Evolutionary conservation across 2,329 filamentous ascomycete species (phyloP), one percentile per base, ranked within the genome.

Genomic region (Bisporella sp.): DNA sequence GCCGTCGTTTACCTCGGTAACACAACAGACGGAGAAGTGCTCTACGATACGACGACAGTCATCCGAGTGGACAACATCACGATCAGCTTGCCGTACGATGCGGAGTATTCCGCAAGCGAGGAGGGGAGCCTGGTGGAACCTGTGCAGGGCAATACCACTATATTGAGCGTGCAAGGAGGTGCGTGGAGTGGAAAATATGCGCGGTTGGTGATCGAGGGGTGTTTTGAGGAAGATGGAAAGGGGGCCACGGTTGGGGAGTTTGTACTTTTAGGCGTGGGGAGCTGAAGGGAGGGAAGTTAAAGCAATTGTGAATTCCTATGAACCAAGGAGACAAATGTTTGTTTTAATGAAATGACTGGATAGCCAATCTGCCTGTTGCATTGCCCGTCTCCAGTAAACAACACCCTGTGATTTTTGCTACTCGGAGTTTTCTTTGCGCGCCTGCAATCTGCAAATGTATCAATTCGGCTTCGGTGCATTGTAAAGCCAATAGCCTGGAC

Each of bases 191-290:
- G 59, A 6, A 51, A 57, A 6, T 68, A 64, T 54, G 60, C 54
- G 2, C 53, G 68, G 54, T 58, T 81, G 57, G 68, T 67, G n/a
- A 68, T 80, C 12, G 59, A 61, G 47, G 77, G 77, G 1, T 77
- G 72, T 58, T 66, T 68, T 58, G 69, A 67, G 13, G 59, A 63
- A 9, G 62, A 71, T 55, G 64, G 68, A 3, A 59, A 57, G 0
- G 76, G 76, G 0, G 73, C 71, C 2, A 78, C 73, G 39, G 76
- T 80, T 1, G 75, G 74, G 12, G 77, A 79, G 65, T 78, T 73
- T 68, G 72, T 66, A 5, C 37, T 60, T 43, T 44, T 60, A 40
- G 39, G 21, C 21, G 21, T 3, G 21, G 21, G 21, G 50, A 11
- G 49, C 13, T 42, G 21, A 21, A 21, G 21, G 21, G 21, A 21